Base-by-base conservation (phyloP, 371 early-diverging fungal species). In the Mortierella polycephala region DNA sequence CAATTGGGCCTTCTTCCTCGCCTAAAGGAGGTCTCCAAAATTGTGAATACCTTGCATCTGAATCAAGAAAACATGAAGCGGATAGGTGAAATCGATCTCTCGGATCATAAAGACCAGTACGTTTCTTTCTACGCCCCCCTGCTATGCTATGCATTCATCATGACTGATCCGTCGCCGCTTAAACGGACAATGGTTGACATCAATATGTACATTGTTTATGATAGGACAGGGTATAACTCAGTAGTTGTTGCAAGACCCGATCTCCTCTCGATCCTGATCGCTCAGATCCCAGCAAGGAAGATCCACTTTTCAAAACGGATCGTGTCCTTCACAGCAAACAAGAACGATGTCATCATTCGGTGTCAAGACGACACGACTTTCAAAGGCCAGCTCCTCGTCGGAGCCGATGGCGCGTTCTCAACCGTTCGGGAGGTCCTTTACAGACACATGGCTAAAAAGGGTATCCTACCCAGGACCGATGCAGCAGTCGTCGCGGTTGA, bases 31-130 rank as follows among this genome's bases (percentile, higher is more conserved):
- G 53, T 66, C 18, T 57, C 72, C 13, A 71, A 66, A n/a, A 49
- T 49, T 39, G 30, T 71, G 51, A 55, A 57, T 23, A 52, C 66
- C 14, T 66, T 71, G 51, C 66, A 71, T 51, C 61, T 71, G 45
- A n/a, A 57, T 13, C 55, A 65, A 23, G 72, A 66, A 12, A 57
- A 52, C 40, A 20, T 66, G 51, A 51, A 71, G 53, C 72, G 72
- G 62, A 71, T 71, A 52, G 72, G 72, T 14, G 72, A 71, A 57
- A 55, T 71, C 44, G 62, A 71, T 42, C 72, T 71, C 51, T 50
- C 66, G 21, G 62, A 65, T n/a, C 72, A 71, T 49, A 61, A 57
- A 44, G 57, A 60, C 11, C 50, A 61, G 72, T 65, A 61, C 14
- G 62, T 52, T n/a, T 49, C 4, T 40, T 14, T 0, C 11, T 14